phyloP scores from a whole-genome alignment of 75 land plant genomes.

The Azolla pinnata region DNA sequence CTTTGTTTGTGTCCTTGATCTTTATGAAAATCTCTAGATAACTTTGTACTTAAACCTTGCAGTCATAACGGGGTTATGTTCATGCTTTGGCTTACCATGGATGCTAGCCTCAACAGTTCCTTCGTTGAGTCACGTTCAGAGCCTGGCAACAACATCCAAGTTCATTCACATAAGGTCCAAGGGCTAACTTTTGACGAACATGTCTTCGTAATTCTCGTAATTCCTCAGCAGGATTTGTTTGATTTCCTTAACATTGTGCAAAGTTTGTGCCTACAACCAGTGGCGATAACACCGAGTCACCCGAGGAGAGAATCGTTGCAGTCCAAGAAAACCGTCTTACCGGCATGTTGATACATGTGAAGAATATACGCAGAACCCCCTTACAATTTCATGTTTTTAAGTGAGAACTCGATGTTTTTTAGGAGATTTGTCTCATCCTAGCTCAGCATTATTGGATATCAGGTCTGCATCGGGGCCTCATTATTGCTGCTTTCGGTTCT shows the following conservation, averaged over 20 bases:
- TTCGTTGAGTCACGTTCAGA: slow-evolving; percentile 26
- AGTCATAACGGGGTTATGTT: slow-evolving; percentile 14
- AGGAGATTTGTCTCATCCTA: too few relatives aligned
- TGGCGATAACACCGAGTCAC: slow-evolving; percentile 8
- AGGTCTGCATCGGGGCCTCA: slow-evolving; percentile 7
- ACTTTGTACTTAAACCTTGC: not conserved
- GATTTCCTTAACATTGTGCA: too few relatives aligned
- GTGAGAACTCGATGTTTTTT: too few relatives aligned
- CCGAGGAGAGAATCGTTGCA: slow-evolving; percentile 11
- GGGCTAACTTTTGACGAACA: too few relatives aligned
- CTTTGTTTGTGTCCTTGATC: not conserved
- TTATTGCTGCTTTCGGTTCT: slow-evolving; percentile 5
- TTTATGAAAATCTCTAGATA: too few relatives aligned
- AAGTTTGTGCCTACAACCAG: too few relatives aligned
- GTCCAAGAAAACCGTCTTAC: slow-evolving; percentile 26
- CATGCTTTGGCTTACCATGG: slow-evolving; percentile 25
- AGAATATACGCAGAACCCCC: too few relatives aligned
- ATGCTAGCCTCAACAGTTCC: slow-evolving; percentile 27
- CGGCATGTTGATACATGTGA: slow-evolving; percentile 20
- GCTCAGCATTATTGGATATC: too few relatives aligned
- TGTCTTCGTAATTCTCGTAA: too few relatives aligned
- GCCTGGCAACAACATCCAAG: slow-evolving; percentile 17
- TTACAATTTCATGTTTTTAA: too few relatives aligned
- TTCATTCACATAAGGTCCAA: slow-evolving; percentile 8
- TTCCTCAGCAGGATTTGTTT: too few relatives aligned